phyloP scores from a whole-genome alignment of 2,329 filamentous ascomycete species.

The Helminthosporium solani region DNA sequence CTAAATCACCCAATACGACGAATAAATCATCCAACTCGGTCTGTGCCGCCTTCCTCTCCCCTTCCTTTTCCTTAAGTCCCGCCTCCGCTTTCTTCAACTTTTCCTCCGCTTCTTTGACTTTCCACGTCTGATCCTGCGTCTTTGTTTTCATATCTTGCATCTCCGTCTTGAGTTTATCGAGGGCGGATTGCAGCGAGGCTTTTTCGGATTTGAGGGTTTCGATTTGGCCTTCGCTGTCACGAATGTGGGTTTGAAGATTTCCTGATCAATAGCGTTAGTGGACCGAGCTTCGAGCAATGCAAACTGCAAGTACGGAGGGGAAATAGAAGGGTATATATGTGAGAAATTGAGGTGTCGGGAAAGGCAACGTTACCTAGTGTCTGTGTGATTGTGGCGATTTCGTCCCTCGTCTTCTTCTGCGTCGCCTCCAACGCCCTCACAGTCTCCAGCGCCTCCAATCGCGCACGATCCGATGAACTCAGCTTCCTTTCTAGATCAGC shows the following conservation, averaged over 20 bases:
- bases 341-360: not conserved
- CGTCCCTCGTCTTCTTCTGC: constrained; percentile 25
- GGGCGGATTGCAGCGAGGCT: constrained; percentile 15
- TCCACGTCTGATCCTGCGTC: constrained; percentile 44
- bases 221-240: constrained; percentile 33
- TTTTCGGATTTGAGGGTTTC: constrained; percentile 43
- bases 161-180: constrained; percentile 35
- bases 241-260: constrained; percentile 25
- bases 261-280: not conserved
- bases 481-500: constrained; percentile 31
- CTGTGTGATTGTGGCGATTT: constrained; percentile 25
- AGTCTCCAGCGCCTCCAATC: constrained; percentile 28
- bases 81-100: constrained; percentile 43
- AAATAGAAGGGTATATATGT: no score
- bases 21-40: constrained; percentile 52
- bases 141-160: constrained; percentile 49
- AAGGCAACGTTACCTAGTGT: constrained; percentile 13
- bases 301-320: not conserved
- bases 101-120: constrained; percentile 50
- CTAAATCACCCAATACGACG: constrained; percentile 50
- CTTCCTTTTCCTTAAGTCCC: constrained; percentile 44
- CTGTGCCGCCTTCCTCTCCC: constrained; percentile 36
- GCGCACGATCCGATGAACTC: constrained; percentile 24
- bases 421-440: constrained; percentile 28
- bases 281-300: not conserved